phyloP scores from a whole-genome alignment of 768 basidiomycete genomes.

The Tylopilus rubrobrunneus region DNA sequence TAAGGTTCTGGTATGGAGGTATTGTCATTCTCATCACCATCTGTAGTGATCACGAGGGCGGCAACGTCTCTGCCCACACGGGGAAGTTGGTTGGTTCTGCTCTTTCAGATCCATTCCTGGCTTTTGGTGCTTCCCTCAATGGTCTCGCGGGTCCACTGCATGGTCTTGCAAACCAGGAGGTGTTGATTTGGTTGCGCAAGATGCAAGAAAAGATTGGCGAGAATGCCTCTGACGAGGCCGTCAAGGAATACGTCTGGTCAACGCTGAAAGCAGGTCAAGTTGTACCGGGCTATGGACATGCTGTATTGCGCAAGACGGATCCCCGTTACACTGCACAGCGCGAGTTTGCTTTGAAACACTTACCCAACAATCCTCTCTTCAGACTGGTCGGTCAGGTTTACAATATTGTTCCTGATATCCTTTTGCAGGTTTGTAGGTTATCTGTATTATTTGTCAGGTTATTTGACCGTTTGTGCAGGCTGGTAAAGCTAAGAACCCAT shows the following conservation, averaged over 20 bases:
- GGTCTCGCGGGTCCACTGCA: conserved; percentile 97
- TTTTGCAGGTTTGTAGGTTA: conserved; percentile 59
- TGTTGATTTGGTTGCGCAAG: conserved; percentile 88
- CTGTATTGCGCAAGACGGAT: conserved; percentile 86
- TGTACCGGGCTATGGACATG: conserved; percentile 89
- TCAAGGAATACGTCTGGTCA: conserved; percentile 92
- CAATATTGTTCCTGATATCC: conserved; percentile 83
- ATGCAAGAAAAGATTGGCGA: conserved; percentile 91
- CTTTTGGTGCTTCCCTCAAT: conserved; percentile 88
- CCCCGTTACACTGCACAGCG: conserved; percentile 89
- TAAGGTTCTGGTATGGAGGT: conserved; percentile 16
- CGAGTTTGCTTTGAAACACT: conserved; percentile 82
- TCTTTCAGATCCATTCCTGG: conserved; percentile 95
- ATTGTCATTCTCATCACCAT: not conserved
- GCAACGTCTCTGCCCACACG: conserved; percentile 95
- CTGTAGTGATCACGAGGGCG: conserved; percentile 90
- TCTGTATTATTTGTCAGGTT: not conserved
- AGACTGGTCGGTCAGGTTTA: conserved; percentile 91
- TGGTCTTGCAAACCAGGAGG: conserved; percentile 97
- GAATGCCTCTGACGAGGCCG: conserved; percentile 78
- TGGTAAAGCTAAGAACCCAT: conserved; percentile 90
- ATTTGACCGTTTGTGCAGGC: conserved; percentile 42
- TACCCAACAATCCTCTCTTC: conserved; percentile 87
- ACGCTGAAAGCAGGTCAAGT: conserved; percentile 93
- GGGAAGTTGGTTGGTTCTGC: conserved; percentile 93